These are phyloP conservation scores for Eucalyptus regnans DNA, from an alignment of 345 rosid genomes.

Conservation along the genomic window DNA sequence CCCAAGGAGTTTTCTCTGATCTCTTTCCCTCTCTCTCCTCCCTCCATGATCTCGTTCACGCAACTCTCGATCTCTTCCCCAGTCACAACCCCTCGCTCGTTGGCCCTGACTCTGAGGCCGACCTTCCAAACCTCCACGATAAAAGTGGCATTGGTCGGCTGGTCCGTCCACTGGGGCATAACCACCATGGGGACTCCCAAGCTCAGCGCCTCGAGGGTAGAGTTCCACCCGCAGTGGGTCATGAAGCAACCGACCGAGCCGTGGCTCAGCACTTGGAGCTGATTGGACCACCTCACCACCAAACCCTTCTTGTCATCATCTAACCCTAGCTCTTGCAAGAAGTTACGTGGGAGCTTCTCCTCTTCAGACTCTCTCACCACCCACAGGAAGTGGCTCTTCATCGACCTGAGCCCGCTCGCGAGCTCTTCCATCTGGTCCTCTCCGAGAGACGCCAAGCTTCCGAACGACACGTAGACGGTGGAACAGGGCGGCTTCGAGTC, in stretches of 20 bases:
- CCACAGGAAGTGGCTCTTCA: slow-evolving; percentile 42
- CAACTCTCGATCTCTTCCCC: slow-evolving; percentile 36
- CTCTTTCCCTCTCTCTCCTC: slow-evolving; percentile 21
- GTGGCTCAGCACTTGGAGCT: slow-evolving; percentile 42
- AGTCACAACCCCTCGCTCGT: slow-evolving; percentile 13
- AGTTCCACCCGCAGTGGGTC: slow-evolving; percentile 67
- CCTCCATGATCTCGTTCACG: slow-evolving; percentile 39
- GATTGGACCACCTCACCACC: slow-evolving; percentile 42
- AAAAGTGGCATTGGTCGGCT: slow-evolving; percentile 42
- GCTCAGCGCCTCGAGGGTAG: slow-evolving; percentile 48
- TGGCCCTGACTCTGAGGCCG: slow-evolving; percentile 23
- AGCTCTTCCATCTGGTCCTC: slow-evolving; percentile 45
- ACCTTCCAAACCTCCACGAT: slow-evolving; percentile 45
- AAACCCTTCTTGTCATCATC: slow-evolving; percentile 15
- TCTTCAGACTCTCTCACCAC: slow-evolving; percentile 40
- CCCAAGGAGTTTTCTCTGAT: slow-evolving; percentile 19
- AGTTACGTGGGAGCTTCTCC: slow-evolving; percentile 22
- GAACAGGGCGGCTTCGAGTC: slow-evolving; percentile 19
- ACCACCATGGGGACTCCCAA: slow-evolving; percentile 50
- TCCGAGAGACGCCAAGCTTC: slow-evolving; percentile 29
- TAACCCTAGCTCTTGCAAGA: slow-evolving; percentile 8
- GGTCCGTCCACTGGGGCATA: slow-evolving; percentile 56
- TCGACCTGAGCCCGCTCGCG: slow-evolving; percentile 21
- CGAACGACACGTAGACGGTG: slow-evolving; percentile 40
- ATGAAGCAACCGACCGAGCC: slow-evolving; percentile 45